A percentile compares a stretch with the other conserved stretches of the same genome.
Evolutionary conservation across 2,329 filamentous ascomycete species (phyloP).

Genomic region (Cordyceps tenuipes): DNA sequence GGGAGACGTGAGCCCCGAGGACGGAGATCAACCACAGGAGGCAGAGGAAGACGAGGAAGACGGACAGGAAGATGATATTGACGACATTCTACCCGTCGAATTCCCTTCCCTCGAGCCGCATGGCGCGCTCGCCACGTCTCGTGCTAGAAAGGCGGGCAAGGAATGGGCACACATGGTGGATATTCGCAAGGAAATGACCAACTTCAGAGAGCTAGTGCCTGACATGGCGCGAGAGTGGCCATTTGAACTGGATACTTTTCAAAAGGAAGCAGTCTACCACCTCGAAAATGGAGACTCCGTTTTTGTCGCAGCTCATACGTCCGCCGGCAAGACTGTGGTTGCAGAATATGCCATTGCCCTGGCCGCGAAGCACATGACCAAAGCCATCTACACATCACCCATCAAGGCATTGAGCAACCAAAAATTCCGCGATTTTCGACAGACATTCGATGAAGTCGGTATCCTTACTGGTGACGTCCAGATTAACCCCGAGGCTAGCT

Average conservation of each 20-base stretch:
- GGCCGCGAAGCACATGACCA: conserved; percentile 98
- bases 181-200: conserved; percentile 85
- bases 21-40: conserved; percentile 22
- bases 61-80: conserved; percentile 57
- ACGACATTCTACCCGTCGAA: conserved; percentile 80
- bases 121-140: conserved; percentile 63
- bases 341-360: conserved; percentile 96
- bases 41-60: conserved; percentile 24
- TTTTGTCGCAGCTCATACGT: conserved; percentile 95
- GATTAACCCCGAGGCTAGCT: conserved; percentile 94
- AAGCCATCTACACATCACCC: conserved; percentile 96
- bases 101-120: conserved; percentile 86
- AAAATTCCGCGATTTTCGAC: conserved; percentile 92
- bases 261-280: conserved; percentile 97
- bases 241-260: conserved; percentile 95
- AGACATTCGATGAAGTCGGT: conserved; percentile 87
- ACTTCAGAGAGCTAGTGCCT: conserved; percentile 86
- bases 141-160: conserved; percentile 63
- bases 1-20: conserved; percentile 23
- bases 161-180: conserved; percentile 99
- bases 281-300: conserved; percentile 94
- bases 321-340: conserved; percentile 95
- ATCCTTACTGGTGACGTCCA: conserved; percentile 97
- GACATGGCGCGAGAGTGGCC: conserved; percentile 96
- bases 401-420: conserved; percentile 99